Conservation (phyloP, 2,329 filamentous ascomycete genomes). For the Exophiala lecanii-corni region DNA sequence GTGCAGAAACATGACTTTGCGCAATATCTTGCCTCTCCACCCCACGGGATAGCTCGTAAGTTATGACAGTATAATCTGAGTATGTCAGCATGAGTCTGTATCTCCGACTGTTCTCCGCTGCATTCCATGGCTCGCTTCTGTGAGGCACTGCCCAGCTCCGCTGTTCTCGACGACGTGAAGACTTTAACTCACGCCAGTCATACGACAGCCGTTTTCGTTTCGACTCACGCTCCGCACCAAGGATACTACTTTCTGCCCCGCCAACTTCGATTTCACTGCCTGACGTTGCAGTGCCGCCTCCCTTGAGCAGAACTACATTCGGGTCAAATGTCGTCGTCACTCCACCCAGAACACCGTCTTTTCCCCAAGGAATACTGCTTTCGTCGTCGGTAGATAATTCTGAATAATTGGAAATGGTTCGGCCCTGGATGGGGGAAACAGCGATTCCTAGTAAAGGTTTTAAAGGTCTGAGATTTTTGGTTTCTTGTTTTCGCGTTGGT, state of each 20-base stretch:
- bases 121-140: conserved; percentile 33
- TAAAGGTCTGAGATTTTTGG: conserved; percentile 38
- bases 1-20: conserved; percentile 10
- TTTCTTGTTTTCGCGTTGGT: conserved; percentile 49
- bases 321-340: conserved; percentile 23
- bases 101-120: conserved; percentile 38
- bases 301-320: conserved; percentile 12
- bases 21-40: conserved; percentile 22
- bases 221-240: conserved; percentile 1
- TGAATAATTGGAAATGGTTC: conserved; percentile 2
- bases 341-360: conserved; percentile 19
- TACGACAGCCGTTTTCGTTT: conserved; percentile 11
- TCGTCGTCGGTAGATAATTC: conserved; percentile 18
- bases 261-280: background rate
- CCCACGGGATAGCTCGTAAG: conserved; percentile 50
- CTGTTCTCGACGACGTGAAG: conserved; percentile 7
- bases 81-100: conserved; percentile 55
- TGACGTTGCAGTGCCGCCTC: background rate
- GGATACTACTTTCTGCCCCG: conserved; percentile 1
- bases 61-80: conserved; percentile 52
- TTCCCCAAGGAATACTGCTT: conserved; percentile 20
- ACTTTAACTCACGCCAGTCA: background rate
- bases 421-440: conserved; percentile 53
- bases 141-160: conserved; percentile 19
- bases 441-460: conserved; percentile 51